These are phyloP conservation scores for Coemansia erecta DNA, from an alignment of 192 early-diverging fungal genomes.

Conservation along the genomic window DNA sequence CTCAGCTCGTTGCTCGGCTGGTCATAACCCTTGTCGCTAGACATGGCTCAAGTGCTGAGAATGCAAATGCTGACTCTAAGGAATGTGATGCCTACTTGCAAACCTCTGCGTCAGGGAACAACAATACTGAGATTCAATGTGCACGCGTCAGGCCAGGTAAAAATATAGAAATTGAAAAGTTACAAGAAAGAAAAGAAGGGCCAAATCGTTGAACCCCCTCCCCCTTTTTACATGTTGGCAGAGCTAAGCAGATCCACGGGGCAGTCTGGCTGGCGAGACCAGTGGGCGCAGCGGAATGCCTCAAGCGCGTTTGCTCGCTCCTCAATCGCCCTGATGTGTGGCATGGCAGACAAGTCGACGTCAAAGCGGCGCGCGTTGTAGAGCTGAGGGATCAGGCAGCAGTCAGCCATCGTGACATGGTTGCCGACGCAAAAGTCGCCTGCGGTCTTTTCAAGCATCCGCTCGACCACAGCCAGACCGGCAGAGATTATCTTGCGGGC, in stretches of 20 bases:
- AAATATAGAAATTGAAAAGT: neutral
- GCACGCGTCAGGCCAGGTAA: neutral
- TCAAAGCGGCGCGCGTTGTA: conserved; percentile 73
- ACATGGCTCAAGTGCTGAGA: too few species aligned
- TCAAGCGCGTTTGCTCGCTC: conserved; percentile 56
- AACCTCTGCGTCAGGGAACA: neutral
- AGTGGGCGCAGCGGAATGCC: conserved; percentile 65
- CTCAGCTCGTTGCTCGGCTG: neutral
- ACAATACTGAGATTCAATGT: neutral
- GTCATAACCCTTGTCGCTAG: too few species aligned
- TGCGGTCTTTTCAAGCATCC: conserved; percentile 58
- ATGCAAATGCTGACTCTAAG: too few species aligned
- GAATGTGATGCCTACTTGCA: too few species aligned
- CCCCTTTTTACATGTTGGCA: too few species aligned
- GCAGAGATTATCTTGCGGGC: conserved; percentile 56
- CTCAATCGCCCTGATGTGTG: conserved; percentile 64
- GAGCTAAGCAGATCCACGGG: conserved; percentile 46
- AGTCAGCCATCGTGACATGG: conserved; percentile 80
- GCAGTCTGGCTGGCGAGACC: conserved; percentile 66
- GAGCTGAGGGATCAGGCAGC: conserved; percentile 73
- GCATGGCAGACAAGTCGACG: conserved; percentile 72
- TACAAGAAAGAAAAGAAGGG: too few species aligned
- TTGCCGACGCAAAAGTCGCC: conserved; percentile 80
- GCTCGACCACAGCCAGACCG: conserved; percentile 71
- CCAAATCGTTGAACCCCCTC: too few species aligned